phyloP scores from a whole-genome alignment of 169 alveolate species.

The Plasmodium cynomolgi region DNA sequence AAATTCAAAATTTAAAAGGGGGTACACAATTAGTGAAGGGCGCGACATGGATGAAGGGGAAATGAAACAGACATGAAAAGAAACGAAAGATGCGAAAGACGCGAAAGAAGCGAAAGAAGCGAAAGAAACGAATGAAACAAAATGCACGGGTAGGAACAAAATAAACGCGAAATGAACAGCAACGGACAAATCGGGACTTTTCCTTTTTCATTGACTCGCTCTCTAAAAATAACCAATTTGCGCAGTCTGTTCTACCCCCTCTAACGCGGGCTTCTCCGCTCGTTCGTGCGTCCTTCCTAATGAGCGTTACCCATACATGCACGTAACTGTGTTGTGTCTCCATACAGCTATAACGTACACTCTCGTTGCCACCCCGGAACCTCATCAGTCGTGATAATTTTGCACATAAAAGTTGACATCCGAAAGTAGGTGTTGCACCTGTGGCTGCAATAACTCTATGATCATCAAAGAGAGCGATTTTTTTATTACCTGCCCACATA shows the following conservation, averaged over 20 bases:
- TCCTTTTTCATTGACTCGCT: background rate
- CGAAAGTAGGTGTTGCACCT: slow-evolving; percentile 58
- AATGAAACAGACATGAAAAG: background rate
- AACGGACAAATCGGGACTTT: background rate
- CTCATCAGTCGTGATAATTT: slow-evolving; percentile 37
- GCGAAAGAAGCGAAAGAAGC: too few species aligned
- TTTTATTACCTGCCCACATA: slow-evolving; percentile 52
- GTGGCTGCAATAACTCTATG: slow-evolving; percentile 65
- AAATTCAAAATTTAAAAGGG: slow-evolving; percentile 11
- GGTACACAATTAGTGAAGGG: background rate
- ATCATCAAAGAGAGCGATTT: slow-evolving; percentile 64
- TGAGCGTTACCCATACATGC: background rate
- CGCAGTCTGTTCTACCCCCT: background rate
- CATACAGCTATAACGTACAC: background rate
- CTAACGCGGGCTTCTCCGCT: background rate
- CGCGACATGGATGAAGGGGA: background rate
- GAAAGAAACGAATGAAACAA: too few species aligned
- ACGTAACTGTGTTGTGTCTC: background rate
- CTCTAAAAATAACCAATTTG: background rate
- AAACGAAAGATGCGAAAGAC: too few species aligned
- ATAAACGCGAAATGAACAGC: background rate
- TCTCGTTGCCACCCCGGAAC: background rate
- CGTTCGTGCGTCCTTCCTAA: background rate
- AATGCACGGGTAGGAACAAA: background rate
- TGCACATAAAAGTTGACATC: slow-evolving; percentile 71